phyloP scores from a whole-genome alignment of 257 asterid genomes.

The Penstemon barbatus region DNA sequence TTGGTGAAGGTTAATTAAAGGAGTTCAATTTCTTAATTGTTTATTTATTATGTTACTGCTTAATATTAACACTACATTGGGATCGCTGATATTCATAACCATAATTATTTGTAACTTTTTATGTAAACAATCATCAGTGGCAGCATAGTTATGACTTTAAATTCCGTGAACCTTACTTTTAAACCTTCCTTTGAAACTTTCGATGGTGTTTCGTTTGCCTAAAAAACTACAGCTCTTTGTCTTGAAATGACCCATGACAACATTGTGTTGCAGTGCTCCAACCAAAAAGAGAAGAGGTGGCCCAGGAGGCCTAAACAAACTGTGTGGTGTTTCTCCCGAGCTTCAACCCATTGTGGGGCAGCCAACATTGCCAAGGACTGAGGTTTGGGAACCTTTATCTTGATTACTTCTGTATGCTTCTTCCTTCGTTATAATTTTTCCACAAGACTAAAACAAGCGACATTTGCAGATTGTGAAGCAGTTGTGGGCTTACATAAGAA shows the following conservation, averaged over 20 bases:
- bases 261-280: constrained; percentile 52
- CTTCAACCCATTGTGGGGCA: constrained; percentile 93
- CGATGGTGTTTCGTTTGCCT: neutral
- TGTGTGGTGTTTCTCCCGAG: constrained; percentile 90
- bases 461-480: constrained; percentile 72
- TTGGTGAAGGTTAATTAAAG: neutral
- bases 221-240: too few species aligned
- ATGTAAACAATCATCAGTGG: too few species aligned
- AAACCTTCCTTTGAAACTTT: neutral
- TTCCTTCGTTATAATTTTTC: neutral
- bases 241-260: too few species aligned
- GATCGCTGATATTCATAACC: neutral
- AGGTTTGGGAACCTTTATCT: constrained; percentile 45
- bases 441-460: neutral
- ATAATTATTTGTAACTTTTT: neutral
- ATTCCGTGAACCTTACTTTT: neutral
- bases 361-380: constrained; percentile 90
- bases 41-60: neutral
- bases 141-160: too few species aligned
- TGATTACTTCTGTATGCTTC: constrained; percentile 8
- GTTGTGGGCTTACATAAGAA: constrained; percentile 77
- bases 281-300: constrained; percentile 84
- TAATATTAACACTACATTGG: neutral
- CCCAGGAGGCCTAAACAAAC: constrained; percentile 92
- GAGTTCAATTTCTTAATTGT: neutral